Conservation (phyloP, 2,329 filamentous ascomycete species). For the Coniella lustricola region DNA sequence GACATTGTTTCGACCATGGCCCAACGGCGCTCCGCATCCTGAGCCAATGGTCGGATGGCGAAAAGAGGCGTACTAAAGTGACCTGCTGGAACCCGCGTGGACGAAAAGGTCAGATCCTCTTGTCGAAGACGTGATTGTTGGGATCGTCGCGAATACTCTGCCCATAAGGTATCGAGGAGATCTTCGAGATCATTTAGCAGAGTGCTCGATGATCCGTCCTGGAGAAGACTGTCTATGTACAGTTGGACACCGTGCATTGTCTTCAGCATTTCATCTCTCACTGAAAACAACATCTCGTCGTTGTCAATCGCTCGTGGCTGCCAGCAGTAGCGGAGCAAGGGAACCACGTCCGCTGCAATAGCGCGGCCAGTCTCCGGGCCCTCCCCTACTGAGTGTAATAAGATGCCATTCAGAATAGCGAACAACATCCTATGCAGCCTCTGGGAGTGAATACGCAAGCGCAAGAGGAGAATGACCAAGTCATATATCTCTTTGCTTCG, state of each 20-base stretch:
- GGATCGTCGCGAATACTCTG: slow-evolving; percentile 67
- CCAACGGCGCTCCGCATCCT: slow-evolving; percentile 54
- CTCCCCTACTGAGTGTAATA: slow-evolving; percentile 61
- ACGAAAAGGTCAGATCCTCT: slow-evolving; percentile 62
- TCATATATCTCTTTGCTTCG: slow-evolving; percentile 49
- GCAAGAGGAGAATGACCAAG: slow-evolving; percentile 54
- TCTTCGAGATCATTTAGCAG: slow-evolving; percentile 48
- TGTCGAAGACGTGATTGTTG: slow-evolving; percentile 68
- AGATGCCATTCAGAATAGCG: slow-evolving; percentile 63
- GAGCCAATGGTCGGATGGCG: slow-evolving; percentile 44
- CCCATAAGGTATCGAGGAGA: slow-evolving; percentile 64
- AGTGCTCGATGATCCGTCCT: slow-evolving; percentile 32
- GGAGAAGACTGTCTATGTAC: slow-evolving; percentile 52
- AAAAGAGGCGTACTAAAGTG: slow-evolving; percentile 45
- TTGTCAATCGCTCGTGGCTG: slow-evolving; percentile 57
- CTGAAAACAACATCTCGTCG: slow-evolving; percentile 51
- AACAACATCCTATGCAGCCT: slow-evolving; percentile 67
- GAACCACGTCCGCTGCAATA: slow-evolving; percentile 55
- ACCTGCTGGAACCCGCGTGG: slow-evolving; percentile 34
- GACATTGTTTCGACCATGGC: slow-evolving; percentile 52
- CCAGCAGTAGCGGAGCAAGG: slow-evolving; percentile 72
- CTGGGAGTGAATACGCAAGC: slow-evolving; percentile 20
- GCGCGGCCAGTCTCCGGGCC: slow-evolving; percentile 55
- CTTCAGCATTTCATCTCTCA: slow-evolving; percentile 73
- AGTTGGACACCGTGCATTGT: slow-evolving; percentile 60